These are phyloP conservation scores for Basipetospora sp. DNA, from an alignment of 2,329 filamentous ascomycete genomes.

Conservation along the genomic window DNA sequence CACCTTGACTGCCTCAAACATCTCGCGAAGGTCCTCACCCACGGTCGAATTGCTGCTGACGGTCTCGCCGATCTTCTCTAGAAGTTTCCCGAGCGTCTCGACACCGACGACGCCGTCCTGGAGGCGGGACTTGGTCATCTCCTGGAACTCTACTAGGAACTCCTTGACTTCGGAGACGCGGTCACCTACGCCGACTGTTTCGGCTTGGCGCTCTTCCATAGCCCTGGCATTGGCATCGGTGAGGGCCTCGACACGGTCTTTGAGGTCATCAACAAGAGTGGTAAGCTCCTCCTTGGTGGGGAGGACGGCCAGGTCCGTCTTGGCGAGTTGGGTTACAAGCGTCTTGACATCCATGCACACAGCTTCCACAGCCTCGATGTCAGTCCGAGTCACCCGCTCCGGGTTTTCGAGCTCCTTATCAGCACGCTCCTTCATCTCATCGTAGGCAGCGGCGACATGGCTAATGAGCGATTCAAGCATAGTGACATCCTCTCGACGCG, in stretches of 20 bases:
- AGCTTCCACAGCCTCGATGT: slow-evolving; percentile 67
- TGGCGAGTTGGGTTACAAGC: slow-evolving; percentile 56
- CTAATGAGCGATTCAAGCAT: slow-evolving; percentile 64
- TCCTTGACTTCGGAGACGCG: slow-evolving; percentile 65
- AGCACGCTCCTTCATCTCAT: slow-evolving; percentile 53
- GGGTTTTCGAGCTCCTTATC: slow-evolving; percentile 39
- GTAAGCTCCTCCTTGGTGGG: slow-evolving; percentile 67
- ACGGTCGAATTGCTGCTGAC: slow-evolving; percentile 42
- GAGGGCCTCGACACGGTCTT: slow-evolving; percentile 51
- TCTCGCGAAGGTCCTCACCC: slow-evolving; percentile 51
- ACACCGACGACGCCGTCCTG: slow-evolving; percentile 59
- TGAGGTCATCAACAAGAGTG: slow-evolving; percentile 55
- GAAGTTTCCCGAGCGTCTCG: slow-evolving; percentile 55
- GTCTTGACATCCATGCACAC: slow-evolving; percentile 75
- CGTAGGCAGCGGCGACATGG: slow-evolving; percentile 59
- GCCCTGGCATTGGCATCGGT: slow-evolving; percentile 62
- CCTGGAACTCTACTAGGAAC: slow-evolving; percentile 64
- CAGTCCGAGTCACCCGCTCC: slow-evolving; percentile 61
- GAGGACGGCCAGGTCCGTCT: slow-evolving; percentile 55
- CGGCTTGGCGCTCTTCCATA: slow-evolving; percentile 70
- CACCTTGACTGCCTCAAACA: slow-evolving; percentile 60
- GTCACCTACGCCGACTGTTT: slow-evolving; percentile 64
- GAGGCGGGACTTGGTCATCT: slow-evolving; percentile 60
- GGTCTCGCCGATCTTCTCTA: slow-evolving; percentile 52
- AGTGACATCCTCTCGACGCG: slow-evolving; percentile 65